phyloP scores from a whole-genome alignment of 805 yeast species.

The Diddensiella transvaalensis region DNA sequence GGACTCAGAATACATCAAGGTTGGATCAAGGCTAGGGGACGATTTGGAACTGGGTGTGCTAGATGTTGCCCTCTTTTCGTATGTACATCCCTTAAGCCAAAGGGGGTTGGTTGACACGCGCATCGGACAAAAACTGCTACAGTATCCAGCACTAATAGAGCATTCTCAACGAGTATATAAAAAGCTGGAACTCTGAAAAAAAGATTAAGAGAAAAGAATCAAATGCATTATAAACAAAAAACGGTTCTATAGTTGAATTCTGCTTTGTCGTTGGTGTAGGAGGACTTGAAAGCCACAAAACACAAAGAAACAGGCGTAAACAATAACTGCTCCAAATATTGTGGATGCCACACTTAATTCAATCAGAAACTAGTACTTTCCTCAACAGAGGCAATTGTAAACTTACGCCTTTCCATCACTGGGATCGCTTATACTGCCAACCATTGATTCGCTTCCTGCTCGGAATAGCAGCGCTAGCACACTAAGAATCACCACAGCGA shows the following conservation, averaged over 20 bases:
- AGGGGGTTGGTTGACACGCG: background rate
- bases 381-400: background rate
- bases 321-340: constrained; percentile 81
- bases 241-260: constrained; percentile 56
- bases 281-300: constrained; percentile 88
- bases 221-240: too few species aligned
- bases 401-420: constrained; percentile 80
- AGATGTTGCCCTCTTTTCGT: constrained; percentile 25
- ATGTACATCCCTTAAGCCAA: constrained; percentile 10
- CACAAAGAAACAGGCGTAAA: constrained; percentile 72
- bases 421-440: constrained; percentile 89
- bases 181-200: background rate
- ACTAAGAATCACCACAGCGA: constrained; percentile 83
- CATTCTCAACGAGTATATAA: constrained; percentile 19
- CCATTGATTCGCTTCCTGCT: constrained; percentile 80
- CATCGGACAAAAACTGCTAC: background rate
- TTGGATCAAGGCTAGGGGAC: background rate
- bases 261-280: constrained; percentile 57
- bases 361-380: background rate
- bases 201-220: background rate
- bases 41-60: background rate
- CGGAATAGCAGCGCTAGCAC: constrained; percentile 81
- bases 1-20: background rate
- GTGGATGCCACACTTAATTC: constrained; percentile 71
- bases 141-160: background rate